Conservation (phyloP, 306 rosid genomes). For the Trifolium fragiferum region DNA sequence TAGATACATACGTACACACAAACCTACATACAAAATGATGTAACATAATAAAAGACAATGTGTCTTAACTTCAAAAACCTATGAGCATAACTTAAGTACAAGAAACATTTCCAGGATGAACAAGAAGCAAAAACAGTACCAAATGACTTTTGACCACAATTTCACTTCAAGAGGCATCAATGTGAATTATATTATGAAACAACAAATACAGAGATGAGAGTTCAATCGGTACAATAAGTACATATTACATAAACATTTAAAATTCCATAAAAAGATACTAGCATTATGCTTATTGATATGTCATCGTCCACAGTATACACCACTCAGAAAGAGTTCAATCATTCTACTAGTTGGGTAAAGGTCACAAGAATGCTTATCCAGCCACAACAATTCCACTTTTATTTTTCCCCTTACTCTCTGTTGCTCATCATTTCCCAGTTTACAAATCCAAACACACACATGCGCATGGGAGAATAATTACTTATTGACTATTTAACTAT, state of each 20-base stretch:
- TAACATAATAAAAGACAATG: conserved; percentile 28
- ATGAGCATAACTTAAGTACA: neutral
- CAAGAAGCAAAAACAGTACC: neutral
- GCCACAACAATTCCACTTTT: too few relatives aligned
- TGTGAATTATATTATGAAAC: neutral
- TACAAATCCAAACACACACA: too few relatives aligned
- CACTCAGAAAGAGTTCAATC: conserved; percentile 8
- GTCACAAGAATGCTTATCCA: too few relatives aligned
- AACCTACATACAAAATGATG: neutral
- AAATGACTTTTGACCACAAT: conserved; percentile 15
- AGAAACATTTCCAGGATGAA: conserved; percentile 1
- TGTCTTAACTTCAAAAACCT: neutral
- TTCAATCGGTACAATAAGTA: too few relatives aligned
- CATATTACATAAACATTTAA: conserved; percentile 5
- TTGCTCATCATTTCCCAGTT: too few relatives aligned
- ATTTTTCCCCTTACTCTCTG: too few relatives aligned
- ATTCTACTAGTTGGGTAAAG: too few relatives aligned
- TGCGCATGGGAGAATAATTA: too few relatives aligned
- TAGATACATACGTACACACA: neutral
- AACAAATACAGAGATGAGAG: conserved; percentile 4
- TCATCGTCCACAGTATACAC: neutral
- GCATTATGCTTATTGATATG: conserved; percentile 9
- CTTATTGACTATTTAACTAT: too few relatives aligned
- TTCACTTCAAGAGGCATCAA: neutral
- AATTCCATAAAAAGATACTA: conserved; percentile 2